phyloP scores from a whole-genome alignment of 306 rosid genomes.

The Citrullus mucosospermus region DNA sequence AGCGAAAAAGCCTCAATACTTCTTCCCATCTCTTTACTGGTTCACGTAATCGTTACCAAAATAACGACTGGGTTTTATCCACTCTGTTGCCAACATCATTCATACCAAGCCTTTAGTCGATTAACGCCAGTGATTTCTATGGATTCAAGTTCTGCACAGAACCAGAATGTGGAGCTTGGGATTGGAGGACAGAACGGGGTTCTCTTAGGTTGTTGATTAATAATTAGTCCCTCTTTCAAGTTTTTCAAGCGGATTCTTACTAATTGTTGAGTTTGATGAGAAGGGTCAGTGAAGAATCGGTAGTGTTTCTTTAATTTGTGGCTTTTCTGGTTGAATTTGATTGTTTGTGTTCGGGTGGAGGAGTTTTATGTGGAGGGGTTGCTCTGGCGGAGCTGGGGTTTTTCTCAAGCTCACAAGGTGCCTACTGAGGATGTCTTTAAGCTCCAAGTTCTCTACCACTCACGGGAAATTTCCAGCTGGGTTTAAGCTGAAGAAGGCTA shows the following conservation, averaged over 20 bases:
- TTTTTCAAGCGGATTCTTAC: background rate
- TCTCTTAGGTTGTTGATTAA: background rate
- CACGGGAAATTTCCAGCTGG: slow-evolving; percentile 42
- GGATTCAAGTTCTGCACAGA: background rate
- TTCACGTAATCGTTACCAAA: slow-evolving; percentile 23
- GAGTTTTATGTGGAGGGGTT: slow-evolving; percentile 18
- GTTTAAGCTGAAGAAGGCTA: slow-evolving; percentile 48
- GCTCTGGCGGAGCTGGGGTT: slow-evolving; percentile 29
- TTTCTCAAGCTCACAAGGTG: slow-evolving; percentile 23
- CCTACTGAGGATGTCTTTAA: slow-evolving; percentile 52
- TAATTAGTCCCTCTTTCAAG: background rate
- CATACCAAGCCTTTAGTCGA: slow-evolving; percentile 9
- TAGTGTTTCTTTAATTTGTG: background rate
- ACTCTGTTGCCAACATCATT: slow-evolving; percentile 32
- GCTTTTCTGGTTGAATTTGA: background rate
- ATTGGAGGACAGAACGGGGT: background rate
- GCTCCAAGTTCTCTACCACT: slow-evolving; percentile 38
- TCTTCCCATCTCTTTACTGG: slow-evolving; percentile 22
- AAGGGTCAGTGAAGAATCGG: background rate
- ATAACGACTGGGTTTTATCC: slow-evolving; percentile 37
- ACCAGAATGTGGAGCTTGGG: background rate
- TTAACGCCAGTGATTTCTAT: background rate
- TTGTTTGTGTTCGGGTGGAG: background rate
- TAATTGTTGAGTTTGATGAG: background rate
- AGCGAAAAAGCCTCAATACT: background rate